These are phyloP conservation scores for Leccinum broughii DNA, from an alignment of 768 basidiomycete genomes.

Conservation along the genomic window DNA sequence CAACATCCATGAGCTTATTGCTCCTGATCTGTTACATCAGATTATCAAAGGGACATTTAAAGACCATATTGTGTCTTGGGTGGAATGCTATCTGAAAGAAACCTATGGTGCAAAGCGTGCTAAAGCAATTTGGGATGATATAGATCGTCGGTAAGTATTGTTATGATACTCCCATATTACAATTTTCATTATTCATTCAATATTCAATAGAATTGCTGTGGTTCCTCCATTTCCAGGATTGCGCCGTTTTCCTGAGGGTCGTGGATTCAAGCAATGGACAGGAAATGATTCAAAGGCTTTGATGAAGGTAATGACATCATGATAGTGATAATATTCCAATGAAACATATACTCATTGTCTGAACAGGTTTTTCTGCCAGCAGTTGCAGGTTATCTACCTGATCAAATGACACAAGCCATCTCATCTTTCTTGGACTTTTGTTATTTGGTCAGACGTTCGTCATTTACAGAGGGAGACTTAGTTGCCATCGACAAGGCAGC, in stretches of 20 bases:
- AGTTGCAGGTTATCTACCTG: background rate
- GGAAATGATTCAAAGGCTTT: background rate
- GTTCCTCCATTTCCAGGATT: background rate
- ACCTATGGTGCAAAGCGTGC: background rate
- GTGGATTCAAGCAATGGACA: background rate
- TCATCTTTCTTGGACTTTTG: background rate
- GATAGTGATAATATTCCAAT: background rate
- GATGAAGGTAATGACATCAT: background rate
- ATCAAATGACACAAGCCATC: background rate
- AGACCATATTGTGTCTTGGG: background rate
- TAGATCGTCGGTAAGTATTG: background rate
- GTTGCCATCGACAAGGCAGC: background rate
- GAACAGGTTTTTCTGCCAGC: background rate
- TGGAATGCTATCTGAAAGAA: background rate
- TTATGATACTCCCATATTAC: background rate
- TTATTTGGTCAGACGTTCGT: background rate
- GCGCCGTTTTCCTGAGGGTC: background rate
- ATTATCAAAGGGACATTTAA: background rate
- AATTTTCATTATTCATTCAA: background rate
- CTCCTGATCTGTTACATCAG: background rate
- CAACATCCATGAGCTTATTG: background rate
- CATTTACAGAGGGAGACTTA: background rate
- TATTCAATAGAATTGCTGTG: background rate
- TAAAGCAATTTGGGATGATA: background rate
- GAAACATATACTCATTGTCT: background rate